A percentile compares a stretch with the other conserved stretches of the same genome.
phyloP scores from a whole-genome alignment of 2,329 filamentous ascomycete genomes.

The Colletotrichum sp. region DNA sequence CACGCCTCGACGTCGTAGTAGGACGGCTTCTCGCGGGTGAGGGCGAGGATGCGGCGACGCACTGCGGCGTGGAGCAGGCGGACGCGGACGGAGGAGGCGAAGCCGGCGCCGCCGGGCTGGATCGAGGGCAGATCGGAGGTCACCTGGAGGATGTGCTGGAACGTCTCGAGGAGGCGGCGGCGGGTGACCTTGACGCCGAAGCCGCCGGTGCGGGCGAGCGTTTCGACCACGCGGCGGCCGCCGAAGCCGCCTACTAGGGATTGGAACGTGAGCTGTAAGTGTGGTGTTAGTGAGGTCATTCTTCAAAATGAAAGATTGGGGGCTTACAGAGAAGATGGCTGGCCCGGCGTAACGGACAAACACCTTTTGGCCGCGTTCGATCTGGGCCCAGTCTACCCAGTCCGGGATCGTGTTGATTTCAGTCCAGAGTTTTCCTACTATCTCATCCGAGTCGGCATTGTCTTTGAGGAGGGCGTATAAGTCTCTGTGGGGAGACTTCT shows the following conservation, averaged over 20 bases:
- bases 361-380: conserved; percentile 75
- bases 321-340: conserved; percentile 60
- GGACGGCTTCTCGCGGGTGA: conserved; percentile 55
- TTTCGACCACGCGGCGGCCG: conserved; percentile 75
- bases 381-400: conserved; percentile 82
- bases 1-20: conserved; percentile 65
- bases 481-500: conserved; percentile 51
- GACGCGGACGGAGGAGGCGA: conserved; percentile 66
- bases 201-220: conserved; percentile 74
- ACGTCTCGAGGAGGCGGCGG: conserved; percentile 70
- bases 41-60: conserved; percentile 63
- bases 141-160: conserved; percentile 77
- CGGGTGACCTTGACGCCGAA: conserved; percentile 73
- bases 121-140: conserved; percentile 69
- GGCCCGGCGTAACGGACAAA: conserved; percentile 79
- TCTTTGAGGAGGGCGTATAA: conserved; percentile 67
- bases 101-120: conserved; percentile 69
- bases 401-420: conserved; percentile 71
- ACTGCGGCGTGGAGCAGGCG: conserved; percentile 71
- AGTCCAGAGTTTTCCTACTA: conserved; percentile 63
- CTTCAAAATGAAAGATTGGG: conserved; percentile 16
- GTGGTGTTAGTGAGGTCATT: conserved; percentile 28
- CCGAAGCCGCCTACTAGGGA: conserved; percentile 75
- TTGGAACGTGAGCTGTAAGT: conserved; percentile 61
- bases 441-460: conserved; percentile 60